Evolutionary conservation across 345 rosid species (phyloP).

Genomic region (Eucalyptus regnans): DNA sequence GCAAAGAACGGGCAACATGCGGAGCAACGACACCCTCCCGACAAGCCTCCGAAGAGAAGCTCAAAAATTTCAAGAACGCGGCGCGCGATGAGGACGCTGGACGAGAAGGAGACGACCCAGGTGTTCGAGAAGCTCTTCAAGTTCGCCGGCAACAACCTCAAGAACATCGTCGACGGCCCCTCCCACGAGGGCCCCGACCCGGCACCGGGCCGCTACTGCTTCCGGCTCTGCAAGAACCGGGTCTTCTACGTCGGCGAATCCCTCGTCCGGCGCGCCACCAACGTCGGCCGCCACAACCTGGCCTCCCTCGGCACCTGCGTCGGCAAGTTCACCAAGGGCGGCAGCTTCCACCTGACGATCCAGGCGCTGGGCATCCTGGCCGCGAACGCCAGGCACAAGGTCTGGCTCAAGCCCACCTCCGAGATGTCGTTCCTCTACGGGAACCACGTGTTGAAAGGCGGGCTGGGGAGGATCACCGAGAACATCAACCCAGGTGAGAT

Average conservation of each 20-base stretch:
- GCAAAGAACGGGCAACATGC: background rate
- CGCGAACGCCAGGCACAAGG: slow-evolving; percentile 81
- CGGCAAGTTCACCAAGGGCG: slow-evolving; percentile 75
- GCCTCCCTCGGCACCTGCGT: slow-evolving; percentile 67
- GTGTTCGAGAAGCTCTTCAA: slow-evolving; percentile 80
- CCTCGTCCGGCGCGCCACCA: slow-evolving; percentile 77
- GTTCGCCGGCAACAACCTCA: slow-evolving; percentile 83
- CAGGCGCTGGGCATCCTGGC: slow-evolving; percentile 51
- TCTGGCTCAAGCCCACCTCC: slow-evolving; percentile 90
- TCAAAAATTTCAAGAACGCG: background rate
- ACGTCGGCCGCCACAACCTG: slow-evolving; percentile 45
- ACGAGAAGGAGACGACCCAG: slow-evolving; percentile 73
- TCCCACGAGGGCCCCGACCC: slow-evolving; percentile 81
- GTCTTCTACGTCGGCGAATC: slow-evolving; percentile 78
- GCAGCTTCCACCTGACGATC: slow-evolving; percentile 63
- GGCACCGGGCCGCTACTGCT: slow-evolving; percentile 70
- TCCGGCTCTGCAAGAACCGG: slow-evolving; percentile 77
- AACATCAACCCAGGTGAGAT: slow-evolving; percentile 22
- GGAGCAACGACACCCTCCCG: background rate
- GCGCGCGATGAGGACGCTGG: slow-evolving; percentile 55
- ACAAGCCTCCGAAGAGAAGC: background rate
- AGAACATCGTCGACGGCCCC: slow-evolving; percentile 80
- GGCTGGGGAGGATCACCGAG: slow-evolving; percentile 79
- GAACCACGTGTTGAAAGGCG: slow-evolving; percentile 86
- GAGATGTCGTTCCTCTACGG: slow-evolving; percentile 94